These are phyloP conservation scores for Candida takata DNA, from an alignment of 805 yeast species.

Conservation along the genomic window DNA sequence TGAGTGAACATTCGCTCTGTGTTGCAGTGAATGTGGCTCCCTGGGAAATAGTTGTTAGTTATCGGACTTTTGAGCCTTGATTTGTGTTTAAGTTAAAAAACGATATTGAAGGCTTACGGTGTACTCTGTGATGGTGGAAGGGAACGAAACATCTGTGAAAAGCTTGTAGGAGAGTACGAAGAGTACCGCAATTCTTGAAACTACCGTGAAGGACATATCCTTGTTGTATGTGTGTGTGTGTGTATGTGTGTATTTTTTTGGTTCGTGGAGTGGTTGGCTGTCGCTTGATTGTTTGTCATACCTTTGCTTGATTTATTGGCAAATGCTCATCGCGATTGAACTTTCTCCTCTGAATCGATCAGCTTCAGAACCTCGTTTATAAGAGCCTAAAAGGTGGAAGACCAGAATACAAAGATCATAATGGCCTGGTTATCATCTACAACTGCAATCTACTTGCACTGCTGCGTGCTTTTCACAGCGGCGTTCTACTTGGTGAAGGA, in stretches of 20 bases:
- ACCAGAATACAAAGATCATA: conserved; percentile 1
- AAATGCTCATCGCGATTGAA: conserved; percentile 1
- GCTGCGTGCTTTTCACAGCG: conserved; percentile 35
- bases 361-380: too few relatives aligned
- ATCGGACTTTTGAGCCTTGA: too few relatives aligned
- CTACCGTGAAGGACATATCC: not conserved
- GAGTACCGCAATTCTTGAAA: not conserved
- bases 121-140: too few relatives aligned
- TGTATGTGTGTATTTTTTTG: too few relatives aligned
- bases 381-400: not conserved
- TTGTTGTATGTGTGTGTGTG: not conserved
- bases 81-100: too few relatives aligned
- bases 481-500: conserved; percentile 42
- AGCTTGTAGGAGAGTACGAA: not conserved
- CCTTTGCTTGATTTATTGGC: too few relatives aligned
- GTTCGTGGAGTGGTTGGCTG: too few relatives aligned
- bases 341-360: too few relatives aligned
- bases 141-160: not conserved
- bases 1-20: not conserved
- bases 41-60: too few relatives aligned
- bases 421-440: conserved; percentile 50
- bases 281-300: too few relatives aligned
- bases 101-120: too few relatives aligned
- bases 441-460: conserved; percentile 40
- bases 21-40: too few relatives aligned